phyloP scores from a whole-genome alignment of 1,284 basidiomycete species.

The Abortiporus biennis region DNA sequence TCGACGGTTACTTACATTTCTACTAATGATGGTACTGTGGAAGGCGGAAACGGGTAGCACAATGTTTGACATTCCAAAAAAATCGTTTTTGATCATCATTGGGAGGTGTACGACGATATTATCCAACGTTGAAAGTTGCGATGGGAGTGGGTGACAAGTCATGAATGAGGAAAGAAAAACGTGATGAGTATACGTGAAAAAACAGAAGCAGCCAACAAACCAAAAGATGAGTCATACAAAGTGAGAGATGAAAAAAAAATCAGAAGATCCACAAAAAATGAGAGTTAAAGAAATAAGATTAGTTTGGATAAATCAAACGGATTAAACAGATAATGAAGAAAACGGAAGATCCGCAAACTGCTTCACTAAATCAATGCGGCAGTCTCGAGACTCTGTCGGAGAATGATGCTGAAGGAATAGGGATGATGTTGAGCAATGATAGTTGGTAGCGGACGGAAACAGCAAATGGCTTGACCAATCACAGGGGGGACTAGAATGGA shows the following conservation, averaged over 20 bases:
- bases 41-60: too few species aligned
- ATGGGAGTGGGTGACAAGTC: too few species aligned
- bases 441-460: conserved; percentile 17
- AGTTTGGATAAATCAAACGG: too few species aligned
- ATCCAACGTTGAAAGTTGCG: too few species aligned
- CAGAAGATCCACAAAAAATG: conserved; percentile 12
- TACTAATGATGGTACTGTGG: conserved; percentile 57
- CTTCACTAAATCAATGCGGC: conserved; percentile 35
- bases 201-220: conserved; percentile 4
- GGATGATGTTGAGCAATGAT: conserved; percentile 17
- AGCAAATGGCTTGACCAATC: conserved; percentile 16
- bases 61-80: conserved; percentile 10
- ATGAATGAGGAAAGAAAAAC: background rate
- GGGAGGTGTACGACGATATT: too few species aligned
- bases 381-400: conserved; percentile 37
- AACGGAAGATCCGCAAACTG: conserved; percentile 9
- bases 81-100: conserved; percentile 5
- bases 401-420: conserved; percentile 33
- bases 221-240: conserved; percentile 13
- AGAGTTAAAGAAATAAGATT: background rate
- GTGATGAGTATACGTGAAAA: background rate
- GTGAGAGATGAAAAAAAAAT: conserved; percentile 17
- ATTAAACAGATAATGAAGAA: conserved; percentile 11
- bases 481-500: conserved; percentile 24
- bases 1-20: conserved; percentile 46